Conservation (phyloP, 176 grass and related monocot genomes). For the Puccinellia tenuiflora region DNA sequence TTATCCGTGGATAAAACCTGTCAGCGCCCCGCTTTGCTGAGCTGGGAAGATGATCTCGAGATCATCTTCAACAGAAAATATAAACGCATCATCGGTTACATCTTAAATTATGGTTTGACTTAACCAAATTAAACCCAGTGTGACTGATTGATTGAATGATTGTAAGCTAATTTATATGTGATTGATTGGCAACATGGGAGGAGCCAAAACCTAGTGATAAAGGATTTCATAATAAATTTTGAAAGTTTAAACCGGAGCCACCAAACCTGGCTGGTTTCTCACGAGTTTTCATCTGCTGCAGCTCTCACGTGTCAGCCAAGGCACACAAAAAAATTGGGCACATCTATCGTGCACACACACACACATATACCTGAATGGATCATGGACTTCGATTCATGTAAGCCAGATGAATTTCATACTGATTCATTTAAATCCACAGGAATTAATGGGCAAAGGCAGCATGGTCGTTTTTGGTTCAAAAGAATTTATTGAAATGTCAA, state of each 20-base stretch:
- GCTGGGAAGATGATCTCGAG: constrained; percentile 2
- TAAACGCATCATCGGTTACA: background rate
- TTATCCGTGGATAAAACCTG: background rate
- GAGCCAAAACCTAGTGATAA: background rate
- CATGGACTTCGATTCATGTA: no score
- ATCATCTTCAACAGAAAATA: background rate
- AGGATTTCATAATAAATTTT: no score
- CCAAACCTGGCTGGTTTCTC: background rate
- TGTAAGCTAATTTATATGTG: background rate
- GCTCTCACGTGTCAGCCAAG: background rate
- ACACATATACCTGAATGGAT: no score
- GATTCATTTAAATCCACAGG: no score
- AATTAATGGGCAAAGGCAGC: no score
- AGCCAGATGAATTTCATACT: no score
- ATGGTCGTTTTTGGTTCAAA: no score
- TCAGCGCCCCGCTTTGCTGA: background rate
- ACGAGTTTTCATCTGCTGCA: background rate
- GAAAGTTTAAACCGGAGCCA: background rate
- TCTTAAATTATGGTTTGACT: background rate
- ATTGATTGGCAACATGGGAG: background rate
- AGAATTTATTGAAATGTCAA: no score
- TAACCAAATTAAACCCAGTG: background rate
- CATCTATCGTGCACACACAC: no score
- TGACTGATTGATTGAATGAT: background rate
- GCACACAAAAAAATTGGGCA: no score